A percentile compares a stretch with the other conserved stretches of the same genome.
Conservation (phyloP, 768 basidiomycete species). For the Amanita pseudoporphyria region DNA sequence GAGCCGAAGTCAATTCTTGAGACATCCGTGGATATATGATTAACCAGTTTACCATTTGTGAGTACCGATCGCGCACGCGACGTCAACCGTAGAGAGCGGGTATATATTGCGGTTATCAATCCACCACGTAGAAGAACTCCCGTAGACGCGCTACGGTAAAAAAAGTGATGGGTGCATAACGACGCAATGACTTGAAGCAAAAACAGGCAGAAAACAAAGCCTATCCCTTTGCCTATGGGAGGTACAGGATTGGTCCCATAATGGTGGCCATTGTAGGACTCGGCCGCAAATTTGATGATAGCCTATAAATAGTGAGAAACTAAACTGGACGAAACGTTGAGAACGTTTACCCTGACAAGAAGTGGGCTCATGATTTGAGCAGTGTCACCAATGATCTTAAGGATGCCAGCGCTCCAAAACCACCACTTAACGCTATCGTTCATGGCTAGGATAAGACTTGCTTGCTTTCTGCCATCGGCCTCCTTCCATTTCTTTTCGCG, state of each 20-base stretch:
- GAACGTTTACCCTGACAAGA: slow-evolving; percentile 53
- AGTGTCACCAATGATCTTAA: slow-evolving; percentile 56
- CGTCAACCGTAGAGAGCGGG: slow-evolving; percentile 65
- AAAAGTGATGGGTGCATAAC: slow-evolving; percentile 71
- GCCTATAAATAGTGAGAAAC: slow-evolving; percentile 26
- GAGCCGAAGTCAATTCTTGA: slow-evolving; percentile 86
- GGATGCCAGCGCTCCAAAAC: slow-evolving; percentile 64
- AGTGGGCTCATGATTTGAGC: slow-evolving; percentile 70
- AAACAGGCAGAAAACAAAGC: slow-evolving; percentile 63
- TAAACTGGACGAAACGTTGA: background rate
- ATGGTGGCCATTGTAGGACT: slow-evolving; percentile 45
- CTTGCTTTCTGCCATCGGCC: slow-evolving; percentile 46
- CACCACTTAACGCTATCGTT: slow-evolving; percentile 72
- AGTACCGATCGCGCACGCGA: slow-evolving; percentile 71
- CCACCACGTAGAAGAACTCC: slow-evolving; percentile 81
- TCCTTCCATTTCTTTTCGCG: slow-evolving; percentile 60
- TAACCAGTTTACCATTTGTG: slow-evolving; percentile 84
- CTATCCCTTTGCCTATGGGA: slow-evolving; percentile 51
- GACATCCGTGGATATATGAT: slow-evolving; percentile 89
- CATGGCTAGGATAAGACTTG: slow-evolving; percentile 60
- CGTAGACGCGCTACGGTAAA: slow-evolving; percentile 62
- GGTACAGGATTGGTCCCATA: slow-evolving; percentile 26
- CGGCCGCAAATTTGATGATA: slow-evolving; percentile 59
- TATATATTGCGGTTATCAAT: slow-evolving; percentile 81
- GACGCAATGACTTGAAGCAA: slow-evolving; percentile 58